Evolutionary conservation across 208 protist genomes (phyloP).

Genomic region (Wallacemonas sp.): DNA sequence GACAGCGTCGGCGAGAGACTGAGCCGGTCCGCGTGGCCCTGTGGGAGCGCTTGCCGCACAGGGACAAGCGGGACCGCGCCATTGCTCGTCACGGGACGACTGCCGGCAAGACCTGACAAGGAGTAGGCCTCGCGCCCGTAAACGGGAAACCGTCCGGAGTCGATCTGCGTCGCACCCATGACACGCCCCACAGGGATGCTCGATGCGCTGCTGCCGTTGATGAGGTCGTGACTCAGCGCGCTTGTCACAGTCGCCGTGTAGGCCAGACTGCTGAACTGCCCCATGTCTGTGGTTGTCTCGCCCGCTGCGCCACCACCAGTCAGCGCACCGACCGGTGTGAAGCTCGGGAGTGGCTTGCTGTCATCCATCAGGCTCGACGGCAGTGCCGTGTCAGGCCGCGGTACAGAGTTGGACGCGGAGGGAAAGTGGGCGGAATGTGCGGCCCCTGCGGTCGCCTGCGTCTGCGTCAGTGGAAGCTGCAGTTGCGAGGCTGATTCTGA

Average conservation of each 20-base stretch:
- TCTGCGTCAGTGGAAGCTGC: too few relatives aligned
- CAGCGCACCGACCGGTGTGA: not conserved
- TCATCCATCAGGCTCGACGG: slow-evolving; percentile 1
- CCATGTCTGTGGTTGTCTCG: not conserved
- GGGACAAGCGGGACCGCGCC: too few relatives aligned
- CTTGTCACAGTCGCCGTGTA: not conserved
- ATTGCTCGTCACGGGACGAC: too few relatives aligned
- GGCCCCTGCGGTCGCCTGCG: too few relatives aligned
- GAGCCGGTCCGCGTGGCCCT: too few relatives aligned
- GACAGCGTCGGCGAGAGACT: too few relatives aligned
- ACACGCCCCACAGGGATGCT: not conserved
- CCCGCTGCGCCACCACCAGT: not conserved
- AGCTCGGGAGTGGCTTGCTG: slow-evolving; percentile 3
- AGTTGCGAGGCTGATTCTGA: not conserved
- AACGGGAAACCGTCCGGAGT: not conserved
- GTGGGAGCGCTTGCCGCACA: too few relatives aligned
- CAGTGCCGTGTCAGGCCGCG: slow-evolving; percentile 1
- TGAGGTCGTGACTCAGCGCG: not conserved
- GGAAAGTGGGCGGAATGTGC: too few relatives aligned
- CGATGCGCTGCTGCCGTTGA: slow-evolving; percentile 4
- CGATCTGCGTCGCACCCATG: not conserved
- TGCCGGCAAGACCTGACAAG: too few relatives aligned
- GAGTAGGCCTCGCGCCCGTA: not conserved
- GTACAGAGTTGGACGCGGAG: too few relatives aligned
- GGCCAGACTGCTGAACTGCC: slow-evolving; percentile 1